Evolutionary conservation across 768 basidiomycete genomes (phyloP), one percentile per base, ranked within the genome.

Genomic region (Pleurotus platypus): DNA sequence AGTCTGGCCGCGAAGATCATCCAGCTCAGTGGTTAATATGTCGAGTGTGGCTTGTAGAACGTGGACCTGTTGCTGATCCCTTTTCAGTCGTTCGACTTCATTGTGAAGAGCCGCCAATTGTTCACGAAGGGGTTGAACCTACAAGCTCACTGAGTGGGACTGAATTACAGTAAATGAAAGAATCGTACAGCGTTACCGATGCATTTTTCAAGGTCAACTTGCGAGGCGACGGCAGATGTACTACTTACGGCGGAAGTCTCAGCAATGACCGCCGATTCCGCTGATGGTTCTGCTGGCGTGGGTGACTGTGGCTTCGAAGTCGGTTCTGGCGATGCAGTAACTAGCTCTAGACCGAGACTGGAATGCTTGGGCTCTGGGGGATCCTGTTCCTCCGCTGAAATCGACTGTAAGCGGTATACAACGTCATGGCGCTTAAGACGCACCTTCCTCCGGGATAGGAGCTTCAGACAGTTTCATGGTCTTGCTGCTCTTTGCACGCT

Each of bases 381-480:
- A 47, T 63, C 62, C 3, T 35, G 57, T 61, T 20, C 22, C 22
- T 35, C 30, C 30, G 30, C 30, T 35, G 16, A 16, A 22, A 45
- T 51, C 47, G 38, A 56, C 7, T 35, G 30, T 35, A 11, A 35
- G 30, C 2, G 2, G 30, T 35, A 35, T 35, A 35, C 30, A 35
- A 35, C 30, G 30, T 35, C 30, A 35, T 35, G 30, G 20, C 42
- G 42, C 37, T 26, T 46, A 20, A 47, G 15, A 59, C 72, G 37
- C 49, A 83, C 82, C 83, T 72, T 83, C 78, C 69, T 81, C 82
- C 50, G 67, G 68, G 22, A 90, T 89, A 4, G 82, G 80, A 16
- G 77, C 76, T 68, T 88, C 82, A 2, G 66, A 66, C 1, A 78
- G 78, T 58, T 80, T 80, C 37, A 78, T 66, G 20, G 74, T 76